Evolutionary conservation across 768 basidiomycete genomes (phyloP).

Genomic region (Xerocomus spinulosus): DNA sequence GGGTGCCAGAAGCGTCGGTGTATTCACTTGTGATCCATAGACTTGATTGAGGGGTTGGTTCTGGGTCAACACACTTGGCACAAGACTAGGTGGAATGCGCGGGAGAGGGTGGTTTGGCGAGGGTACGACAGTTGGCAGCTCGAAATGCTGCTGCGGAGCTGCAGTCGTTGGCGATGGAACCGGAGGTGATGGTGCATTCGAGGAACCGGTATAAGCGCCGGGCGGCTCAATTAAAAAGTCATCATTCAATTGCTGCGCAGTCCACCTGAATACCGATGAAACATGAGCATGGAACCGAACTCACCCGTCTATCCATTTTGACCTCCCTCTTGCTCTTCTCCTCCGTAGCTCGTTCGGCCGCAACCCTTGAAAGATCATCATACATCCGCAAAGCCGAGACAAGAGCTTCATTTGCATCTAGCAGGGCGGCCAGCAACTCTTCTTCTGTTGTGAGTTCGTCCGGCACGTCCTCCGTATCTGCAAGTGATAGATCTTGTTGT

Average conservation of each 20-base stretch:
- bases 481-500: conserved; percentile 17
- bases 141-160: conserved; percentile 31
- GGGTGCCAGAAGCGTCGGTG: conserved; percentile 47
- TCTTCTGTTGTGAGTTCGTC: conserved; percentile 67
- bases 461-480: conserved; percentile 31
- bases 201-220: conserved; percentile 20
- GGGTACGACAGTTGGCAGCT: conserved; percentile 28
- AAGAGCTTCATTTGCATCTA: conserved; percentile 71
- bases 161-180: conserved; percentile 21
- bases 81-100: conserved; percentile 32
- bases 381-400: conserved; percentile 65
- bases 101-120: conserved; percentile 36
- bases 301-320: conserved; percentile 61
- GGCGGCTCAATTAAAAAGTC: conserved; percentile 21
- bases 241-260: conserved; percentile 21
- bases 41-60: conserved; percentile 15
- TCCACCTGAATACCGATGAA: conserved; percentile 18
- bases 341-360: conserved; percentile 48
- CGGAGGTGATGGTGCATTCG: conserved; percentile 29
- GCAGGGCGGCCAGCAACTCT: conserved; percentile 63
- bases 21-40: conserved; percentile 25
- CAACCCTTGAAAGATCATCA: conserved; percentile 72
- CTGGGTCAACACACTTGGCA: conserved; percentile 13
- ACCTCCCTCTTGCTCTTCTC: conserved; percentile 68
- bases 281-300: conserved; percentile 21